These are phyloP conservation scores for Myxozyma lipomycoides DNA, from an alignment of 805 yeast species.

Conservation along the genomic window DNA sequence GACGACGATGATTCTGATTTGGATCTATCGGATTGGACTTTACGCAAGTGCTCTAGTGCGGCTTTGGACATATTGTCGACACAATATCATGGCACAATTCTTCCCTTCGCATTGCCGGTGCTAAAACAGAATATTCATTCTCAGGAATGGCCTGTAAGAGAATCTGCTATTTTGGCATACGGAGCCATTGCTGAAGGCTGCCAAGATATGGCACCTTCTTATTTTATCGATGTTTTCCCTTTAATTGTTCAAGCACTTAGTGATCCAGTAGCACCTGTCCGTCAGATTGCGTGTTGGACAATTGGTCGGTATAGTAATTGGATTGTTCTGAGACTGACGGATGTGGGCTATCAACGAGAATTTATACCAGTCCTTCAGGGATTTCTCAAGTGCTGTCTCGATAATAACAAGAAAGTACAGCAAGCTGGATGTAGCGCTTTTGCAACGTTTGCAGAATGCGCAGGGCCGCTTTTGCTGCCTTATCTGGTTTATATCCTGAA, in stretches of 20 bases:
- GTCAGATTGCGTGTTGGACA: constrained; percentile 96
- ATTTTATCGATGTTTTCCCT: constrained; percentile 77
- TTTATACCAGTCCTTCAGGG: constrained; percentile 76
- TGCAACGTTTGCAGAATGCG: constrained; percentile 73
- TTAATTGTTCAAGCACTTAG: constrained; percentile 73
- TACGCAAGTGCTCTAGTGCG: constrained; percentile 92
- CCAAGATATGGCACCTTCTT: constrained; percentile 58
- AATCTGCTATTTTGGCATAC: constrained; percentile 87
- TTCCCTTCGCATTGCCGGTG: constrained; percentile 66
- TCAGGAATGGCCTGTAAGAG: constrained; percentile 81
- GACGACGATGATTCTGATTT: constrained; percentile 71
- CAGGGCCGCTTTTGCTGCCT: constrained; percentile 61
- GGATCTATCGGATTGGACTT: constrained; percentile 75
- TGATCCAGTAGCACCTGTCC: constrained; percentile 64
- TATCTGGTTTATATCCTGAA: constrained; percentile 62
- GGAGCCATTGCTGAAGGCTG: constrained; percentile 96
- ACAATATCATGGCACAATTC: constrained; percentile 60
- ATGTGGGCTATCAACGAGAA: constrained; percentile 59
- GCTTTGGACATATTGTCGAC: constrained; percentile 79
- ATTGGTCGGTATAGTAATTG: constrained; percentile 78
- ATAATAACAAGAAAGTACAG: constrained; percentile 87
- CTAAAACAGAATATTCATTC: constrained; percentile 67
- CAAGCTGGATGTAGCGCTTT: constrained; percentile 88
- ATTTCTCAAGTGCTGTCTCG: constrained; percentile 63
- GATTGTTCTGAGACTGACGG: constrained; percentile 68